Conservation (phyloP, 768 basidiomycete genomes). For the Suillus decipiens region DNA sequence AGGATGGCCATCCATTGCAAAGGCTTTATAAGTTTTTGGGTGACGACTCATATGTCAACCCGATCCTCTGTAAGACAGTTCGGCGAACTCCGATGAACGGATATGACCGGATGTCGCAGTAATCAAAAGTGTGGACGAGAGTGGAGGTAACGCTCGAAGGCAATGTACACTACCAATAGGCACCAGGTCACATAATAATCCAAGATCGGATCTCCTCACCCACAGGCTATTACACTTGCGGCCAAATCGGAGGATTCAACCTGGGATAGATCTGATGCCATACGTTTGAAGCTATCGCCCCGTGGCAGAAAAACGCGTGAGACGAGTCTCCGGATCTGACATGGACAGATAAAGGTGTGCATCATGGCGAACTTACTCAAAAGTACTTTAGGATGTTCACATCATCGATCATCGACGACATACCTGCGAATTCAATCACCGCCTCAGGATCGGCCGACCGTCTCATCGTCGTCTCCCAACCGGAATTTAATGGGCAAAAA, state of each 20-base stretch:
- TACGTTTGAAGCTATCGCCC: slow-evolving; percentile 6
- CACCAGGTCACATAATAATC: slow-evolving; percentile 16
- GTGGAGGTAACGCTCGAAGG: slow-evolving; percentile 15
- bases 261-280: slow-evolving; percentile 12
- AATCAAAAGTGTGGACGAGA: slow-evolving; percentile 11
- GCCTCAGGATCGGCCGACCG: slow-evolving; percentile 5
- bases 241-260: slow-evolving; percentile 12
- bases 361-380: slow-evolving; percentile 13
- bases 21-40: slow-evolving; percentile 33
- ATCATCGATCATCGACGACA: slow-evolving; percentile 10
- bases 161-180: slow-evolving; percentile 17
- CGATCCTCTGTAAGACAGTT: slow-evolving; percentile 22
- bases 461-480: slow-evolving; percentile 6
- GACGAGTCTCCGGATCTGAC: slow-evolving; percentile 11
- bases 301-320: slow-evolving; percentile 10
- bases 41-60: slow-evolving; percentile 29
- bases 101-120: slow-evolving; percentile 17
- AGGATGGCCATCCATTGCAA: slow-evolving; percentile 32
- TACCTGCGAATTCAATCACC: slow-evolving; percentile 13
- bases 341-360: slow-evolving; percentile 7
- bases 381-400: slow-evolving; percentile 3
- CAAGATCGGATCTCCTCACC: slow-evolving; percentile 10
- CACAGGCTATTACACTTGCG: slow-evolving; percentile 10
- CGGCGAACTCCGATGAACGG: slow-evolving; percentile 19
- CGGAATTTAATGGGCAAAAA: background rate